Conservation (phyloP, 495 filamentous ascomycete genomes). For the Diplogelasinospora grovesii region DNA sequence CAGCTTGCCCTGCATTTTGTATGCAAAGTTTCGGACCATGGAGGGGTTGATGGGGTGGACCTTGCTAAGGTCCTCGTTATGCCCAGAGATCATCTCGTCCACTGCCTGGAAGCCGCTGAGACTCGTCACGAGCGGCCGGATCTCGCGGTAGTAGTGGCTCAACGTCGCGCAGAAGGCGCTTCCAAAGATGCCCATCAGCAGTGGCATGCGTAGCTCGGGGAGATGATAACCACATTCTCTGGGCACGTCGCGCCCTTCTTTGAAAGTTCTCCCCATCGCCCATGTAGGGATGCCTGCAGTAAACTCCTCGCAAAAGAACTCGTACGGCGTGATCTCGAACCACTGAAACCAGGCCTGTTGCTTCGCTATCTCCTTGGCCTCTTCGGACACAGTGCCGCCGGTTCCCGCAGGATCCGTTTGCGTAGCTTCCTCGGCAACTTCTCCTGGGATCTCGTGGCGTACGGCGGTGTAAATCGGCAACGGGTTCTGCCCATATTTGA, state of each 20-base stretch:
- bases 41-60: slow-evolving; percentile 91
- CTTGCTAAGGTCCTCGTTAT: slow-evolving; percentile 74
- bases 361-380: slow-evolving; percentile 56
- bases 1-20: slow-evolving; percentile 69
- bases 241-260: slow-evolving; percentile 59
- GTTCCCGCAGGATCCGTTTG: slow-evolving; percentile 39
- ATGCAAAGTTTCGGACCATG: slow-evolving; percentile 76
- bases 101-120: slow-evolving; percentile 68
- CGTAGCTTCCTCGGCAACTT: too few relatives aligned
- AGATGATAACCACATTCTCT: slow-evolving; percentile 49
- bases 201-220: slow-evolving; percentile 73
- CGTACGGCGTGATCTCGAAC: slow-evolving; percentile 95
- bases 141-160: slow-evolving; percentile 91
- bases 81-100: slow-evolving; percentile 80
- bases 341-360: slow-evolving; percentile 92
- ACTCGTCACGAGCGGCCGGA: slow-evolving; percentile 68
- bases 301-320: slow-evolving; percentile 91
- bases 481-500: slow-evolving; percentile 70
- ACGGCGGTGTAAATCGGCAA: slow-evolving; percentile 93
- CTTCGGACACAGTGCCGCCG: slow-evolving; percentile 41
- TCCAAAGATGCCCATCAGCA: slow-evolving; percentile 88
- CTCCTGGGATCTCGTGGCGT: slow-evolving; percentile 94
- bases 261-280: slow-evolving; percentile 80
- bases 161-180: slow-evolving; percentile 93
- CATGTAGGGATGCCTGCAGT: slow-evolving; percentile 88